Percentiles rank a stretch among this genome's conserved stretches.
phyloP scores from a whole-genome alignment of 2,329 filamentous ascomycete genomes.

The Cercospora nicotianae region DNA sequence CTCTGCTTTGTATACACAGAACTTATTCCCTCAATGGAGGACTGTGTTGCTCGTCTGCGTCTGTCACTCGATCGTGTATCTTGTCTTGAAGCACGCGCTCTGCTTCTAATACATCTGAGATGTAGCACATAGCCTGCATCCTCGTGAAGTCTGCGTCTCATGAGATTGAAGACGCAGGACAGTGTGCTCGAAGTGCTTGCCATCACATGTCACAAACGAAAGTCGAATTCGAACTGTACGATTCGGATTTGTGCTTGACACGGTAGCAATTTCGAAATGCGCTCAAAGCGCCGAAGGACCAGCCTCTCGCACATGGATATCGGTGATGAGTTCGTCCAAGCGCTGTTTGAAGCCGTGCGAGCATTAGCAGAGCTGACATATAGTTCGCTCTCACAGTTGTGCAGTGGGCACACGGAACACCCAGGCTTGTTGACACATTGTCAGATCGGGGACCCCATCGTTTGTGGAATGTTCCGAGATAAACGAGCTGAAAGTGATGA shows the following conservation, averaged over 20 bases:
- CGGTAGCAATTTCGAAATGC: neutral
- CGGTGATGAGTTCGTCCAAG: neutral
- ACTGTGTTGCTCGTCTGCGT: neutral
- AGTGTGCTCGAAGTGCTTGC: neutral
- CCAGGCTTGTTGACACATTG: neutral
- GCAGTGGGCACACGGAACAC: neutral
- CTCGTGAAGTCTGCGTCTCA: neutral
- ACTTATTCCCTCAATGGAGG: neutral
- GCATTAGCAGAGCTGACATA: slow-evolving; percentile 8
- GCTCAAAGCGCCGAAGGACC: neutral
- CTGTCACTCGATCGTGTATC: neutral
- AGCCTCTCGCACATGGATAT: neutral
- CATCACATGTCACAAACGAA: neutral
- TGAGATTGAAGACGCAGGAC: neutral
- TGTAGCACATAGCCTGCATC: neutral
- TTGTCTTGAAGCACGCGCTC: neutral
- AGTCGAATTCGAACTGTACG: neutral
- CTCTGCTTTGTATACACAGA: neutral
- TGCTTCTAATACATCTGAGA: neutral
- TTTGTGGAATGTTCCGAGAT: neutral
- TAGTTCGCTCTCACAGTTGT: neutral
- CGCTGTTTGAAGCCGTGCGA: neutral
- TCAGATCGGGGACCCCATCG: neutral
- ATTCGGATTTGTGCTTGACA: neutral
- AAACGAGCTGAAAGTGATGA: neutral